A percentile compares a stretch with the other conserved stretches of the same genome.
These are phyloP conservation scores for Paspalum vaginatum DNA, from an alignment of 176 grass and related monocot species.

Conservation along the genomic window DNA sequence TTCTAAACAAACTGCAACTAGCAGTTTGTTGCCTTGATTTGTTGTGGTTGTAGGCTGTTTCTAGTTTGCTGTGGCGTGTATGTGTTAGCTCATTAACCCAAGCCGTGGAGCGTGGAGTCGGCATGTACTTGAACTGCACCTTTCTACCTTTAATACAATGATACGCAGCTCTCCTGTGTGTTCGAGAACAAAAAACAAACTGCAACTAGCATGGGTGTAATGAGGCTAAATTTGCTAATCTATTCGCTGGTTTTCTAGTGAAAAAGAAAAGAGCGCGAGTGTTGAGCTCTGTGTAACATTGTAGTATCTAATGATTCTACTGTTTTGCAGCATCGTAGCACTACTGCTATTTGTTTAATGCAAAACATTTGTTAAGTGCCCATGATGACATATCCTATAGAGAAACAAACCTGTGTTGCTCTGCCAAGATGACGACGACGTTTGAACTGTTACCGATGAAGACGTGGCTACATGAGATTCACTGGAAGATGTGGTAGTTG, in stretches of 20 bases:
- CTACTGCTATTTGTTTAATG: background rate
- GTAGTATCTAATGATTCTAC: background rate
- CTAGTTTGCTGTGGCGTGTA: too few relatives aligned
- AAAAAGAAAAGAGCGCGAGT: background rate
- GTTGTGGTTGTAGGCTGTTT: too few relatives aligned
- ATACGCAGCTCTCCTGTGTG: too few relatives aligned
- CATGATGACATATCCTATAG: slow-evolving; percentile 9
- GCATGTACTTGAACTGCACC: too few relatives aligned
- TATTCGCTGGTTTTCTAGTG: background rate
- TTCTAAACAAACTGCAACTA: background rate
- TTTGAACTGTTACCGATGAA: slow-evolving; percentile 12
- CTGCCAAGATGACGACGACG: background rate
- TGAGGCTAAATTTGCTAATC: background rate
- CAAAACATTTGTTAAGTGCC: background rate
- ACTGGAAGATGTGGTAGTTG: background rate
- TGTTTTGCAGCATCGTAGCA: background rate
- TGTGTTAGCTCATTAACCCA: too few relatives aligned
- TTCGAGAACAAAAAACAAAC: too few relatives aligned
- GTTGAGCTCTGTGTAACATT: background rate
- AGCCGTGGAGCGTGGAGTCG: too few relatives aligned
- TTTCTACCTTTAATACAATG: too few relatives aligned
- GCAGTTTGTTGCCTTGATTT: too few relatives aligned
- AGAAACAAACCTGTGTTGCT: slow-evolving; percentile 37
- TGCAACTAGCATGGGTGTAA: background rate
- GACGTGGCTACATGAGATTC: slow-evolving; percentile 2